phyloP scores from a whole-genome alignment of 768 basidiomycete genomes.

The Lyophyllum atratum region DNA sequence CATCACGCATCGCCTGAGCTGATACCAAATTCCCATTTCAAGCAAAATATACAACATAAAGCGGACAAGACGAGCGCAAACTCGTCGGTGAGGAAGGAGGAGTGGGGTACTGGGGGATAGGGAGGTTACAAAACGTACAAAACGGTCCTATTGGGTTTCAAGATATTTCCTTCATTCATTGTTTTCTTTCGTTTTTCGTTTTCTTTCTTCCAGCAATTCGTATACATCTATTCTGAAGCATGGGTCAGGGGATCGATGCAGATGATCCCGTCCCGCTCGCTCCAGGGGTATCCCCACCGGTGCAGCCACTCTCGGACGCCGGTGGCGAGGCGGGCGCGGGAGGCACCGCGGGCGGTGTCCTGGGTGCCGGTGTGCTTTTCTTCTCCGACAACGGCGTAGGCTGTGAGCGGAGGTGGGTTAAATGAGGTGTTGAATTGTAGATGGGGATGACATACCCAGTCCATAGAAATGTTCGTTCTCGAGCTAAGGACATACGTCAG shows the following conservation, averaged over 20 bases:
- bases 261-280: conserved; percentile 86
- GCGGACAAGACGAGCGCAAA: not conserved
- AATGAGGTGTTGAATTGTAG: not conserved
- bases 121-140: not conserved
- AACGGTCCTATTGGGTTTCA: not conserved
- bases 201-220: not conserved
- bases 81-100: not conserved
- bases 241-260: conserved; percentile 89
- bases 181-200: not conserved
- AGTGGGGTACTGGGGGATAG: not conserved
- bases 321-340: conserved; percentile 79
- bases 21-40: not conserved
- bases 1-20: not conserved
- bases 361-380: conserved; percentile 96
- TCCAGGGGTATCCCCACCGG: conserved; percentile 96
- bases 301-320: conserved; percentile 91
- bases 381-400: conserved; percentile 91
- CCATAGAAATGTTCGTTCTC: conserved; percentile 90
- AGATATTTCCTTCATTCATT: not conserved
- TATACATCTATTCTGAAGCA: conserved; percentile 37
- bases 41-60: not conserved
- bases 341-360: conserved; percentile 78
- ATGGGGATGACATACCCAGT: conserved; percentile 55
- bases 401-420: conserved; percentile 35
- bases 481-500: conserved; percentile 45